Evolutionary conservation across 1,139 yeast species (phyloP).

Genomic region (Zygoascus meyerae): DNA sequence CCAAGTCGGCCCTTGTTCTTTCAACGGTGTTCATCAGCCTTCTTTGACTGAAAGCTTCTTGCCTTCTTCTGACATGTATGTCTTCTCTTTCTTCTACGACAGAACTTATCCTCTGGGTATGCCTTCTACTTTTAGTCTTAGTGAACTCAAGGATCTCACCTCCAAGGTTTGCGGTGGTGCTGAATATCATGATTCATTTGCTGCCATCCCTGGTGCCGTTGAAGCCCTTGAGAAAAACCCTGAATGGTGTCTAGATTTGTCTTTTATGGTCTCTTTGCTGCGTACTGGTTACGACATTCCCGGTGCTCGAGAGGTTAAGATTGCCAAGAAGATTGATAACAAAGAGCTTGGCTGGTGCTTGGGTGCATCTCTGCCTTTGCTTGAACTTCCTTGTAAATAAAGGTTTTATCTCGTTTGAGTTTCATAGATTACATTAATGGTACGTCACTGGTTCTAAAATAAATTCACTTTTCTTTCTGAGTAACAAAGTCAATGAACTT

Average conservation of each 20-base stretch:
- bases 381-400: slow-evolving; percentile 55
- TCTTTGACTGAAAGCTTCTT: slow-evolving; percentile 72
- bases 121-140: slow-evolving; percentile 82
- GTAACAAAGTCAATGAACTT: slow-evolving; percentile 44
- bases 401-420: not conserved
- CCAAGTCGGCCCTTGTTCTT: slow-evolving; percentile 75
- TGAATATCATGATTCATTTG: slow-evolving; percentile 58
- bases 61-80: slow-evolving; percentile 65
- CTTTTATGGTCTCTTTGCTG: slow-evolving; percentile 81
- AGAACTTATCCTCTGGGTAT: slow-evolving; percentile 89
- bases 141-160: slow-evolving; percentile 78
- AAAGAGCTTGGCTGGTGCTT: slow-evolving; percentile 98
- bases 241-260: slow-evolving; percentile 87
- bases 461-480: not conserved
- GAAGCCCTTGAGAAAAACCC: slow-evolving; percentile 68
- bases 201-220: slow-evolving; percentile 57
- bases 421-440: not conserved
- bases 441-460: not conserved
- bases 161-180: slow-evolving; percentile 81
- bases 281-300: slow-evolving; percentile 97
- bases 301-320: slow-evolving; percentile 76
- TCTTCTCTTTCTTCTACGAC: slow-evolving; percentile 92
- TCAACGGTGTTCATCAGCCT: slow-evolving; percentile 96
- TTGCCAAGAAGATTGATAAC: slow-evolving; percentile 81
- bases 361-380: slow-evolving; percentile 90